Base-by-base conservation (phyloP, 2,329 filamentous ascomycete genomes). In the Ceratocystis harringtonii region DNA sequence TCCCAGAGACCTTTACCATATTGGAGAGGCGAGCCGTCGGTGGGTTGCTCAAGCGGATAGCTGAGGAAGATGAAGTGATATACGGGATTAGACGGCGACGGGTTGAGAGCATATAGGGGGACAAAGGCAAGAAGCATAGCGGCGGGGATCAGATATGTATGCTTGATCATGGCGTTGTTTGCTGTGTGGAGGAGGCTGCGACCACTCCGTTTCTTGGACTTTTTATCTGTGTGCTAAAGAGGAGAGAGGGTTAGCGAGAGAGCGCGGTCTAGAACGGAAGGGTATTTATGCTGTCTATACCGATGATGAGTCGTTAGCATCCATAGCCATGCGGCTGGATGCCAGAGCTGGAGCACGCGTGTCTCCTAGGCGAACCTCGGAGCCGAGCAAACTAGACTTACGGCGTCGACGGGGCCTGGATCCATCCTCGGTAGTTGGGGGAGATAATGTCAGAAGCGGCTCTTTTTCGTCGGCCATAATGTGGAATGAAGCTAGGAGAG, bases 1-100 rank as follows among this genome's bases (percentile, higher is more conserved):
- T 97, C 92, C 78, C 86, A 88, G 50, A 76, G 80, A n/a, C 92
- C 92, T 75, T 96, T 96, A 74, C 87, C 91, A 77, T 96, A 97
- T 72, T 92, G 88, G 19, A 78, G 67, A 71, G 81, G 75, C 71
- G 78, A 76, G 65, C 74, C 73, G 48, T 77, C 74, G 36, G 70
- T 68, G 52, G 71, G 70, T 36, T 75, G 77, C 17, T 87, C 83
- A 67, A 92, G 80, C 66, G 84, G 83, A 78, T 97, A 97, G 62
- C 91, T 94, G 68, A 96, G 85, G 80, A 95, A 95, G 75, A 96
- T 85, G 74, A 90, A 91, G 75, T 80, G 81, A 76, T 89, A 81
- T 69, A 95, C 74, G 12, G 88, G 88, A 75, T 96, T 96, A 66
- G 86, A 84, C 68, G 86, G 80, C 70, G 82, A 84, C 4, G 92